phyloP scores from a whole-genome alignment of 345 rosid species.

The Xanthoceras sorbifolium region DNA sequence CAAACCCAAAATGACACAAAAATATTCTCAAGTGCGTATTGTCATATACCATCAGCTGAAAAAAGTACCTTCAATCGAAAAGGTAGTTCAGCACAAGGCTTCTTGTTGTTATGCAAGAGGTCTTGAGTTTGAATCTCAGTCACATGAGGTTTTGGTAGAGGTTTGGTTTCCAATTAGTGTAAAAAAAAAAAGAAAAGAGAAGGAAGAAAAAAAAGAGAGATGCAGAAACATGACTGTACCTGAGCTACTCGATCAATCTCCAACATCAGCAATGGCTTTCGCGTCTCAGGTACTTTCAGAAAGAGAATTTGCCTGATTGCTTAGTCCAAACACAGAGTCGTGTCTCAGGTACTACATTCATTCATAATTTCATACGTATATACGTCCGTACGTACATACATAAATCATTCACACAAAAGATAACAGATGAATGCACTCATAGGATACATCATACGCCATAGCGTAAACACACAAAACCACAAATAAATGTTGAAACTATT shows the following conservation, averaged over 20 bases:
- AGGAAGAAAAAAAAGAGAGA: no score
- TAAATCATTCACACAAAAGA: constrained; percentile 4
- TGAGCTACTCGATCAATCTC: constrained; percentile 97
- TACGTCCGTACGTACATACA: no score
- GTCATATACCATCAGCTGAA: neutral
- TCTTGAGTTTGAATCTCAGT: neutral
- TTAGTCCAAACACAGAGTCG: constrained; percentile 40
- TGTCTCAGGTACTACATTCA: constrained; percentile 18
- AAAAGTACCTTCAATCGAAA: neutral
- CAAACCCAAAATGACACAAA: constrained; percentile 1
- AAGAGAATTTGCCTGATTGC: constrained; percentile 84
- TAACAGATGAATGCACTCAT: neutral
- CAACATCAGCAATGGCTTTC: constrained; percentile 66
- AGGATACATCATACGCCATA: neutral
- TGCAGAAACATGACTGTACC: constrained; percentile 40
- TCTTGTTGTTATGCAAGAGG: neutral
- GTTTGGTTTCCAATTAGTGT: neutral
- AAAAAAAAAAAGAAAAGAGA: neutral
- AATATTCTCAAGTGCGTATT: neutral
- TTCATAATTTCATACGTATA: no score
- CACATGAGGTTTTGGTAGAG: neutral
- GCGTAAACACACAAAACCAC: neutral
- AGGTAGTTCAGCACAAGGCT: neutral
- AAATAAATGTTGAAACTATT: neutral
- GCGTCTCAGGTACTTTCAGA: constrained; percentile 85